A percentile compares a stretch with the other conserved stretches of the same genome.
These are phyloP conservation scores for Euphrasia arctica DNA, from an alignment of 305 asterid species.

Conservation along the genomic window DNA sequence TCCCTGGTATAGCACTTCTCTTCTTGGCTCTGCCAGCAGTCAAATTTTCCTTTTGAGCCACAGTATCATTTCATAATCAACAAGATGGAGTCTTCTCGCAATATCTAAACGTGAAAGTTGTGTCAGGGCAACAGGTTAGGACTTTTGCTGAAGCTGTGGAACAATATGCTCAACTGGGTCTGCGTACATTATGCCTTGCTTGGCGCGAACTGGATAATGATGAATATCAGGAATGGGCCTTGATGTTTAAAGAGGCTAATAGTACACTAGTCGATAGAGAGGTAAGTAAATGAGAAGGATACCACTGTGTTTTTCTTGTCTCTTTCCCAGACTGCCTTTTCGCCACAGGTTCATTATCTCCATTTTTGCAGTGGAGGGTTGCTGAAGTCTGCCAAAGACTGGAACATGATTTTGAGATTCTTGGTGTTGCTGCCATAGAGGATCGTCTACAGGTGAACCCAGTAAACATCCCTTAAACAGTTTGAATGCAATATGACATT, in stretches of 20 bases:
- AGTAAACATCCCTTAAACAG: slow-evolving; percentile 23
- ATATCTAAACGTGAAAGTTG: slow-evolving; percentile 31
- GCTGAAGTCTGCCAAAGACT: slow-evolving; percentile 95
- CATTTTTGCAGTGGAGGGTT: slow-evolving; percentile 76
- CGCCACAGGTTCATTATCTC: slow-evolving; percentile 21
- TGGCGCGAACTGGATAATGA: slow-evolving; percentile 81
- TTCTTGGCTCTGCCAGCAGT: slow-evolving; percentile 4
- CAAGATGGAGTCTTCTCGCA: slow-evolving; percentile 23
- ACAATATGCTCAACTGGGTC: slow-evolving; percentile 88
- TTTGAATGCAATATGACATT: slow-evolving; percentile 13
- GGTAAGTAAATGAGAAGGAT: slow-evolving; percentile 52
- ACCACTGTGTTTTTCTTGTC: slow-evolving; percentile 13
- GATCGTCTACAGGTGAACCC: slow-evolving; percentile 86
- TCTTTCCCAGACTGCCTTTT: slow-evolving; percentile 10
- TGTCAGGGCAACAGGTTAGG: slow-evolving; percentile 80
- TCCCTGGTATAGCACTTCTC: not conserved
- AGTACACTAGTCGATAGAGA: slow-evolving; percentile 91
- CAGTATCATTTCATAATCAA: slow-evolving; percentile 15
- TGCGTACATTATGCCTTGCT: slow-evolving; percentile 94
- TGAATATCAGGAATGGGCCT: slow-evolving; percentile 88
- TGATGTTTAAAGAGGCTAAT: slow-evolving; percentile 90
- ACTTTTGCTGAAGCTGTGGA: slow-evolving; percentile 86
- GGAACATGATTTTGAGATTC: slow-evolving; percentile 81
- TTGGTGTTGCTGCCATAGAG: slow-evolving; percentile 98
- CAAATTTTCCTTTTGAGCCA: slow-evolving; percentile 7